Conservation (phyloP, 1,139 yeast species). For the Candida glucosophila region DNA sequence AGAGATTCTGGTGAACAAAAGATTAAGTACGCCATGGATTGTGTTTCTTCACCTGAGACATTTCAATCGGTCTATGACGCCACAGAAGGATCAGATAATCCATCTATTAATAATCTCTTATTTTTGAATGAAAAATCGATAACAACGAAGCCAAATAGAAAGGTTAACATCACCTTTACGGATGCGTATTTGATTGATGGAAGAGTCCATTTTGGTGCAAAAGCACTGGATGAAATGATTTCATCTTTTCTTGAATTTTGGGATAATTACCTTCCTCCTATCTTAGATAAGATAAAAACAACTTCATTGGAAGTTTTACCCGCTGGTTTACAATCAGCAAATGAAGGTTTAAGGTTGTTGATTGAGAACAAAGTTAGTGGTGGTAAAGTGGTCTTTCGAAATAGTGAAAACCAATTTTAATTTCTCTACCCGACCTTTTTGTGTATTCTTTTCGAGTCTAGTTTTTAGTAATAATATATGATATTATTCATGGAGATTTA, state of each 20-base stretch:
- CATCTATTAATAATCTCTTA: slow-evolving; percentile 17
- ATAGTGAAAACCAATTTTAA: too few relatives aligned
- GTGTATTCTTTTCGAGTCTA: too few relatives aligned
- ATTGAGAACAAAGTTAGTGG: slow-evolving; percentile 24
- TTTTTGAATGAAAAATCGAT: slow-evolving; percentile 5
- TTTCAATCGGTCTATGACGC: slow-evolving; percentile 15
- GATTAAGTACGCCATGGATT: slow-evolving; percentile 15
- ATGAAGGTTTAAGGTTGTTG: slow-evolving; percentile 22
- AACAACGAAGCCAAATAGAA: slow-evolving; percentile 4
- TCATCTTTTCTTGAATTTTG: slow-evolving; percentile 6
- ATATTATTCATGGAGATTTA: too few relatives aligned
- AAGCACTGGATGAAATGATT: slow-evolving; percentile 6
- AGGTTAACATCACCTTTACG: slow-evolving; percentile 5
- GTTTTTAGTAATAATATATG: too few relatives aligned
- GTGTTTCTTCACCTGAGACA: slow-evolving; percentile 10
- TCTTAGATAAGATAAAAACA: slow-evolving; percentile 11
- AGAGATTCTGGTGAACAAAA: slow-evolving; percentile 8
- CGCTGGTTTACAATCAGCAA: slow-evolving; percentile 21
- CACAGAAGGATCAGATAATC: slow-evolving; percentile 17
- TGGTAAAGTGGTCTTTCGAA: slow-evolving; percentile 23
- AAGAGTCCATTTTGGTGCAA: slow-evolving; percentile 4
- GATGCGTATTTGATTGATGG: slow-evolving; percentile 7
- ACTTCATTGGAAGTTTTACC: slow-evolving; percentile 22
- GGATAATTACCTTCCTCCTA: slow-evolving; percentile 6
- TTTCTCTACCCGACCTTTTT: too few relatives aligned